Percentiles rank a stretch among this genome's conserved stretches.
These are phyloP conservation scores for Primulina huaijiensis DNA, from an alignment of 257 asterid species.

Conservation along the genomic window DNA sequence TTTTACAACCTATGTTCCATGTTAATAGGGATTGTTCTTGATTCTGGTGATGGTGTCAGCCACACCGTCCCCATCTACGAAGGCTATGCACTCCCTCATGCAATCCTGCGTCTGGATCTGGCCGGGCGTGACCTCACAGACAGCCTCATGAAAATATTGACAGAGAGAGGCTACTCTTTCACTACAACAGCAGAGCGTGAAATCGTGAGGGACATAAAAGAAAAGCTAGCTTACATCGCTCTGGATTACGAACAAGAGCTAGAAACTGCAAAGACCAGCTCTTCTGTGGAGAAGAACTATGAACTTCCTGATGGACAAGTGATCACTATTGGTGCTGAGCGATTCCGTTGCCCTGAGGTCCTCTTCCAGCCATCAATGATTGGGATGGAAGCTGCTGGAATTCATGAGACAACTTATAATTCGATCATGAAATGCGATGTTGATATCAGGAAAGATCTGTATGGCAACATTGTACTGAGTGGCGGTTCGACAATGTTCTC, in stretches of 20 bases:
- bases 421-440: constrained; percentile 85
- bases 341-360: constrained; percentile 87
- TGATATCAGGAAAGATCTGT: constrained; percentile 76
- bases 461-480: constrained; percentile 75
- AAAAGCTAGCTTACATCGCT: constrained; percentile 79
- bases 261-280: constrained; percentile 67
- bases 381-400: constrained; percentile 84
- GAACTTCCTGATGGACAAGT: constrained; percentile 82
- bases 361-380: constrained; percentile 82
- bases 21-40: constrained; percentile 63
- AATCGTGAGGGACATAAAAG: constrained; percentile 76
- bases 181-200: constrained; percentile 78
- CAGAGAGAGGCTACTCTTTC: constrained; percentile 71
- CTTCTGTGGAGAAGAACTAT: constrained; percentile 71
- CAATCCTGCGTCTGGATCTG: constrained; percentile 74
- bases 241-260: constrained; percentile 74
- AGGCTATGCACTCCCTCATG: constrained; percentile 80
- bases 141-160: constrained; percentile 64
- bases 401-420: constrained; percentile 71
- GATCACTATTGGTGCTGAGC: constrained; percentile 70
- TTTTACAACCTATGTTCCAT: neutral
- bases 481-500: constrained; percentile 83
- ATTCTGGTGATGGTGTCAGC: constrained; percentile 86
- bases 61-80: constrained; percentile 81
- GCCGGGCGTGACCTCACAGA: constrained; percentile 84